Evolutionary conservation across 2,329 filamentous ascomycete species (phyloP).

Genomic region (Talaromyces atroroseus): DNA sequence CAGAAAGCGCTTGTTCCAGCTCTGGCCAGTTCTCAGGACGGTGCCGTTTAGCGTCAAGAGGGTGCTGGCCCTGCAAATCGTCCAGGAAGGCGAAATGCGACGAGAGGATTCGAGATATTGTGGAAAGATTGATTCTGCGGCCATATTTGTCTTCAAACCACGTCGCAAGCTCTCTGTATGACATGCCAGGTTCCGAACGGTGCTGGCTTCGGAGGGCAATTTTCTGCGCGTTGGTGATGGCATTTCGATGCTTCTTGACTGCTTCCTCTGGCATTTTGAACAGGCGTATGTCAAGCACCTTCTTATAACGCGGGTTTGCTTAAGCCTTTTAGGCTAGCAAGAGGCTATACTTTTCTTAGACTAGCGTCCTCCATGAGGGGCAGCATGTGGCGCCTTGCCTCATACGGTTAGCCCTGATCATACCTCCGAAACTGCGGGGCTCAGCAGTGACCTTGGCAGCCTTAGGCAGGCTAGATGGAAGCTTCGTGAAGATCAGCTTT

Average conservation of each 20-base stretch:
- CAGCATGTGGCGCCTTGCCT: background rate
- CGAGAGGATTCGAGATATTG: conserved; percentile 5
- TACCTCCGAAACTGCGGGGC: conserved; percentile 3
- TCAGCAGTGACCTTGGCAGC: background rate
- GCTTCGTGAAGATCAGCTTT: conserved; percentile 12
- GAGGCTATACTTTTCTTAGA: background rate
- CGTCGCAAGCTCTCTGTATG: background rate
- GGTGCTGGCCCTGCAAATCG: background rate
- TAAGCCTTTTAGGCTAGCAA: background rate
- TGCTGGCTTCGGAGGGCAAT: background rate
- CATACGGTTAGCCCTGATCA: background rate
- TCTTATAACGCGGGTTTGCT: conserved; percentile 8
- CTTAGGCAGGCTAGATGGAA: conserved; percentile 13
- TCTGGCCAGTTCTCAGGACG: conserved; percentile 6
- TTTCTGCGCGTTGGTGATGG: conserved; percentile 7
- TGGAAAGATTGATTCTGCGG: conserved; percentile 3
- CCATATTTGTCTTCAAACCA: conserved; percentile 7
- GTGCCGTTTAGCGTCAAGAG: background rate
- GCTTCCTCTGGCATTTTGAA: background rate
- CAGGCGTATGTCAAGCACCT: background rate
- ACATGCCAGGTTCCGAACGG: background rate
- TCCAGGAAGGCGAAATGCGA: background rate
- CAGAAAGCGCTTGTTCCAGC: background rate
- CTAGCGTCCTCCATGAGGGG: background rate
- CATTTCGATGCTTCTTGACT: conserved; percentile 2